Evolutionary conservation across 345 rosid species (phyloP).

Genomic region (Citrus sinensis): DVS_A1.0 CM039167.1:6771001-6771500

Average conservation of each 20-base stretch:
- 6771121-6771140: background rate
- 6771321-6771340: background rate
- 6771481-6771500: background rate
- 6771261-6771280: background rate
- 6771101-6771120: background rate
- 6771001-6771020: background rate
- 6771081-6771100: background rate
- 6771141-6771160: background rate
- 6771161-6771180: background rate
- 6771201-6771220: too few species aligned
- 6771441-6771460: background rate
- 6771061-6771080: background rate
- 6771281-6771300: background rate
- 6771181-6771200: slow-evolving; percentile 20
- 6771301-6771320: background rate
- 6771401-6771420: background rate
- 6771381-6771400: slow-evolving; percentile 5
- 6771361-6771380: background rate
- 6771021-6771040: background rate
- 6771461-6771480: background rate
- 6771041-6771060: too few species aligned
- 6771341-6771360: background rate
- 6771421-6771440: background rate
- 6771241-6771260: background rate
- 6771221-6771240: background rate